Evolutionary conservation across 345 rosid species (phyloP).

Genomic region (Salix exigua): DNA sequence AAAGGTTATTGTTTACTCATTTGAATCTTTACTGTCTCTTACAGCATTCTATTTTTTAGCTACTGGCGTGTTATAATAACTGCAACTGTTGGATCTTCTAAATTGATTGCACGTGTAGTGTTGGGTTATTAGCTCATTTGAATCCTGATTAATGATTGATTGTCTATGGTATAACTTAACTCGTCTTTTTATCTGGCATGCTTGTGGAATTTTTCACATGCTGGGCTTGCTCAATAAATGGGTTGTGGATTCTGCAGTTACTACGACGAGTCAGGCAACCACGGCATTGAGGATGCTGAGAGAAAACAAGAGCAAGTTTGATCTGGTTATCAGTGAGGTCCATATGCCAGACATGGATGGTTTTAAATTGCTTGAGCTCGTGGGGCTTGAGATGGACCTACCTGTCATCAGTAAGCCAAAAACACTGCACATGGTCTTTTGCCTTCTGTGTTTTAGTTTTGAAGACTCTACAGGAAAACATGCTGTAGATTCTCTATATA

Average conservation of each 20-base stretch:
- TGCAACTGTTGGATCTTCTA: conserved; percentile 9
- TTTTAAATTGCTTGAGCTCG: conserved; percentile 73
- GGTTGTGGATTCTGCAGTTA: conserved; percentile 48
- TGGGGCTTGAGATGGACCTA: conserved; percentile 82
- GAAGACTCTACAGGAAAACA: neutral
- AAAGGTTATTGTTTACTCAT: too few relatives aligned
- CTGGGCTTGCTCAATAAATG: conserved; percentile 3
- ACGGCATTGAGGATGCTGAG: conserved; percentile 59
- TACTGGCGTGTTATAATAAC: conserved; percentile 1
- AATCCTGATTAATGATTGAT: neutral
- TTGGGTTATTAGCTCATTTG: neutral
- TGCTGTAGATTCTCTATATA: neutral
- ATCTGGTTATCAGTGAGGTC: conserved; percentile 73
- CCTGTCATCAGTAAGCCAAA: conserved; percentile 67
- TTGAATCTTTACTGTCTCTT: neutral
- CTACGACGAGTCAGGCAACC: conserved; percentile 52
- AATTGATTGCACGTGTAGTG: conserved; percentile 1
- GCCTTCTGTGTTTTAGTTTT: neutral
- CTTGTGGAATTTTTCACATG: conserved; percentile 4
- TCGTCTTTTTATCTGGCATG: conserved; percentile 1
- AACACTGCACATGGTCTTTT: conserved; percentile 3
- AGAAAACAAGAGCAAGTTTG: conserved; percentile 66
- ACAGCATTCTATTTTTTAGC: neutral
- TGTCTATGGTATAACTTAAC: conserved; percentile 8
- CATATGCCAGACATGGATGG: conserved; percentile 90